phyloP scores from a whole-genome alignment of 2,329 filamentous ascomycete species.

The Ophiostoma tasmaniense region DNA sequence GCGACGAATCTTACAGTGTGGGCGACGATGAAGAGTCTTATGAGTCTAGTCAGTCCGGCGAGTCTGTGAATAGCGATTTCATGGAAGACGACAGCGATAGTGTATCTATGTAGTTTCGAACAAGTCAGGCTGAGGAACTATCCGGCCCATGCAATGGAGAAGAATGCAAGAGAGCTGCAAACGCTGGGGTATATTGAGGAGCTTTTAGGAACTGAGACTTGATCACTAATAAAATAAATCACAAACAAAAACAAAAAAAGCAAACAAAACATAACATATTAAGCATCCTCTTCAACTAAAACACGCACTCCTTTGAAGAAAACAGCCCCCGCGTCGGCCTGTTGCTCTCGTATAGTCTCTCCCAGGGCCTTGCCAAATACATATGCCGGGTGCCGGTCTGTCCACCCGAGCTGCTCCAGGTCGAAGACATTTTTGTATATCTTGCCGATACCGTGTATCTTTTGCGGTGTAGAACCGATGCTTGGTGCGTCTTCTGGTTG shows the following conservation, averaged over 20 bases:
- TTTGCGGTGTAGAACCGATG: not conserved
- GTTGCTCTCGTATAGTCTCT: conserved; percentile 27
- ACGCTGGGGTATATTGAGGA: not conserved
- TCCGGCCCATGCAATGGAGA: not conserved
- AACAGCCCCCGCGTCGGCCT: conserved; percentile 14
- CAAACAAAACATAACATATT: not conserved
- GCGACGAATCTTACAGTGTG: not conserved
- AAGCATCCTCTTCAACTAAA: conserved; percentile 8
- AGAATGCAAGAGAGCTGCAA: not conserved
- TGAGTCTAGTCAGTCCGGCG: not conserved
- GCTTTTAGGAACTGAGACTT: not conserved
- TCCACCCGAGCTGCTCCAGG: conserved; percentile 28
- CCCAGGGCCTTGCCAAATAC: conserved; percentile 27
- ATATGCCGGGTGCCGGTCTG: conserved; percentile 25
- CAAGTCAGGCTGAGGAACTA: not conserved
- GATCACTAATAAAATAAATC: too few relatives aligned
- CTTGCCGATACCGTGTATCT: conserved; percentile 22
- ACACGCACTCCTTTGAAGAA: conserved; percentile 13
- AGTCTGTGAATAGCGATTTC: not conserved
- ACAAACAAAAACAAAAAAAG: not conserved
- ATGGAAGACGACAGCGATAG: not conserved
- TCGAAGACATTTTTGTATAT: conserved; percentile 29
- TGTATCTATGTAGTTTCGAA: not conserved
- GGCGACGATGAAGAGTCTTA: not conserved
- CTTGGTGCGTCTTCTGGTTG: not conserved